Evolutionary conservation across 2,329 filamentous ascomycete genomes (phyloP), one percentile per base, ranked within the genome.

Genomic region (Parastagonospora avenae): DNA sequence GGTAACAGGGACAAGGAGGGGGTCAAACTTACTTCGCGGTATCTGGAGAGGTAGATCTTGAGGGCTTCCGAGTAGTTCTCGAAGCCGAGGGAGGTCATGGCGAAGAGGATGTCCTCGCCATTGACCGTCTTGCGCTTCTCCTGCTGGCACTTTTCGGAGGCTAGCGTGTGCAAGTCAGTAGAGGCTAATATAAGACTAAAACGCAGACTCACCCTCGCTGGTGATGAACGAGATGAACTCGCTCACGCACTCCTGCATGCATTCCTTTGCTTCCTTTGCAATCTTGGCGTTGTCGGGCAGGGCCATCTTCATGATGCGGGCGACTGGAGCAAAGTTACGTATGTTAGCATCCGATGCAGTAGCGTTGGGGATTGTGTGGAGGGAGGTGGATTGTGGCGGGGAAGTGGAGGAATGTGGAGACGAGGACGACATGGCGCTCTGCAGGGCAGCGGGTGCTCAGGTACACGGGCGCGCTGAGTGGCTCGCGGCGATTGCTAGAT

Each of bases 181-280:
- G 14, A 14, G 35, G n/a, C 8, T 6, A 1, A 47, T 32, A 48
- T 70, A 42, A 68, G 58, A 36, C 6, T 19, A 16, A 47, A 24
- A 8, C 31, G 46, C 43, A 61, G 58, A 79, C 89, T 72, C 76
- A 96, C 94, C 94, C 83, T 99, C 94, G 75, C 93, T 97, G 31
- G 94, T 99, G 73, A 99, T 97, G 82, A 99, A 99, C 6, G 91
- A 96, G 80, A 99, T 99, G 77, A 99, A 99, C 79, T 99, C 94
- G 86, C 92, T 97, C 52, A 99, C 94, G 72, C 94, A 99, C 77
- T 99, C 94, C 76, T 99, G 94, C 94, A 99, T 97, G 78, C 94
- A 99, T 75, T 99, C 94, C 76, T 99, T 99, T 48, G 94, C 94
- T 74, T 99, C 94, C 74, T 99, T 99, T 53, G 92, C 92, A 55